Percentiles rank a stretch among this genome's conserved stretches.
Evolutionary conservation across 768 basidiomycete species (phyloP).

Genomic region (Tricholoma bakamatsutake): DNA sequence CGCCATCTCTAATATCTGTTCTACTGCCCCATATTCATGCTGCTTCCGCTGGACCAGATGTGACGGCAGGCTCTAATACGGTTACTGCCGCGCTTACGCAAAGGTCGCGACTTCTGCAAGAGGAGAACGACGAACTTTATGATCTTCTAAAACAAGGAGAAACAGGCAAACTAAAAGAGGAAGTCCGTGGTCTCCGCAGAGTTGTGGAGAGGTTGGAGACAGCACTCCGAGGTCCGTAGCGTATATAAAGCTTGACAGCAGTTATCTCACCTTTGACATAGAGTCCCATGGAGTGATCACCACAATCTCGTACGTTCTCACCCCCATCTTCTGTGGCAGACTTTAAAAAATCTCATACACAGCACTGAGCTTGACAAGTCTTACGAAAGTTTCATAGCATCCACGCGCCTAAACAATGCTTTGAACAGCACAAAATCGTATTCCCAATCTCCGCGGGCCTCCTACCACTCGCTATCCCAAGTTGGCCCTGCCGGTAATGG

Average conservation of each 20-base stretch:
- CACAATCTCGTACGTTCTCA: slow-evolving; percentile 60
- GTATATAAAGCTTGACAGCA: not conserved
- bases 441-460: slow-evolving; percentile 42
- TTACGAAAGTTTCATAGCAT: slow-evolving; percentile 52
- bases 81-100: slow-evolving; percentile 73
- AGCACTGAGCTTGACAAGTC: slow-evolving; percentile 78
- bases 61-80: slow-evolving; percentile 39
- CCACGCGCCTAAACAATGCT: slow-evolving; percentile 34
- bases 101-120: slow-evolving; percentile 65
- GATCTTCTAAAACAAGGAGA: slow-evolving; percentile 67
- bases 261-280: slow-evolving; percentile 21
- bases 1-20: slow-evolving; percentile 63
- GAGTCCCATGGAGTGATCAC: slow-evolving; percentile 75
- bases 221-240: slow-evolving; percentile 64
- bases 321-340: slow-evolving; percentile 8
- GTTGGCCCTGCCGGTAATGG: slow-evolving; percentile 22
- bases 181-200: slow-evolving; percentile 62
- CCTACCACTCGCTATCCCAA: slow-evolving; percentile 31
- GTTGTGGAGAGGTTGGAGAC: slow-evolving; percentile 66
- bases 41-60: slow-evolving; percentile 24
- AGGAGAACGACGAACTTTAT: slow-evolving; percentile 86
- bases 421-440: slow-evolving; percentile 32
- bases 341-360: slow-evolving; percentile 10
- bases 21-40: slow-evolving; percentile 61
- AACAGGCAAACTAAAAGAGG: slow-evolving; percentile 77